Conservation (phyloP, 75 land plant genomes). For the Cupressus sempervirens region DNA sequence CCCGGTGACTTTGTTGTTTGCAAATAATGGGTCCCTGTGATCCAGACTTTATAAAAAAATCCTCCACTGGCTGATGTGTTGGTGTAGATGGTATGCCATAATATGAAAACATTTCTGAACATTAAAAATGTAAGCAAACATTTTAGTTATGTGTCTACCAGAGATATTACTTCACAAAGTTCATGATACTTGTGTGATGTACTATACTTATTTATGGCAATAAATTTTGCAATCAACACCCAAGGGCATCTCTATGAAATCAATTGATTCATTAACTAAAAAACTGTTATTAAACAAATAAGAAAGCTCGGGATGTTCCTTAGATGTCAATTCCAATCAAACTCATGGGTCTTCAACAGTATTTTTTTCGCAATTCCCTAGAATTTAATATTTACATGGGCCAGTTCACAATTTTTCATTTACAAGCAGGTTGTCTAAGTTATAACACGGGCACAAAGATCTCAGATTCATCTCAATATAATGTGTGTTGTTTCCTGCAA, state of each 20-base stretch:
- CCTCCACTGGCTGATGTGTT: background rate
- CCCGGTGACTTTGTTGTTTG: too few species aligned
- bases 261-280: too few species aligned
- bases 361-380: background rate
- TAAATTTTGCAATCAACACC: background rate
- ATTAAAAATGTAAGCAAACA: background rate
- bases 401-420: background rate
- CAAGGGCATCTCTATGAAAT: background rate
- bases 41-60: background rate
- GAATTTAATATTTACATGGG: background rate
- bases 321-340: background rate
- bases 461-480: background rate
- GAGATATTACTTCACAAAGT: background rate
- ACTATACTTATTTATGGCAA: background rate
- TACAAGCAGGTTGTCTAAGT: background rate
- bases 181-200: background rate
- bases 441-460: too few species aligned
- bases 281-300: too few species aligned
- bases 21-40: background rate
- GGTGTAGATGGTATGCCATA: background rate
- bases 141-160: background rate
- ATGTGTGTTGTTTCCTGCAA: background rate
- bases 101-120: background rate
- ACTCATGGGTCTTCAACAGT: background rate
- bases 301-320: background rate